These are phyloP conservation scores for Isabelozyma pseudorhagii DNA, from an alignment of 805 yeast genomes.

Conservation along the genomic window DNA sequence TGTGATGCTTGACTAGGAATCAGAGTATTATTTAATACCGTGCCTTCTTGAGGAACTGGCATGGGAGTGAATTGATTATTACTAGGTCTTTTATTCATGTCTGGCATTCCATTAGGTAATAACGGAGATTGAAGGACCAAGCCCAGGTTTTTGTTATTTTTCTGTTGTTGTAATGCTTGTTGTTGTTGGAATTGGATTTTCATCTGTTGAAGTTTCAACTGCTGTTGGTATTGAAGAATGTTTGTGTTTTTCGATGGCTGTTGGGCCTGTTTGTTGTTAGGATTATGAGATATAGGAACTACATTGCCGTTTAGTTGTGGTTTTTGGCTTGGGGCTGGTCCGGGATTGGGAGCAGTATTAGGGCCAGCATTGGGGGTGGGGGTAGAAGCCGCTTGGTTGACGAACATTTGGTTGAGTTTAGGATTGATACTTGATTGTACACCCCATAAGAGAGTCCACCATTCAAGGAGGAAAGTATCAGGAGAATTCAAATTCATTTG, in stretches of 20 bases:
- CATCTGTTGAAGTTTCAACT: constrained; percentile 21
- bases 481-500: constrained; percentile 37
- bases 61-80: constrained; percentile 1
- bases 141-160: neutral
- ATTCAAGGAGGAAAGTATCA: constrained; percentile 50
- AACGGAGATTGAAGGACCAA: constrained; percentile 2
- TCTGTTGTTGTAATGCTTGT: constrained; percentile 9
- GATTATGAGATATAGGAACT: constrained; percentile 1
- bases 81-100: constrained; percentile 1
- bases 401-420: constrained; percentile 19
- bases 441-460: constrained; percentile 56
- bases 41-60: neutral
- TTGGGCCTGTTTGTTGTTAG: constrained; percentile 1
- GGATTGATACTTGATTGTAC: constrained; percentile 44
- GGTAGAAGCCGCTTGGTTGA: neutral
- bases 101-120: neutral
- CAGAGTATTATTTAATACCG: neutral
- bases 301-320: constrained; percentile 2
- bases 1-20: neutral
- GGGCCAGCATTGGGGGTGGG: neutral
- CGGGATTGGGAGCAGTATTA: neutral
- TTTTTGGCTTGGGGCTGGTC: neutral
- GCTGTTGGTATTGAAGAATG: constrained; percentile 18
- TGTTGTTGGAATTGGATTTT: constrained; percentile 20
- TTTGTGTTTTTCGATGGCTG: constrained; percentile 6